Evolutionary conservation across 495 filamentous ascomycete species (phyloP), one percentile per base, ranked within the genome.

Genomic region (Penicillium nucicola): DNA sequence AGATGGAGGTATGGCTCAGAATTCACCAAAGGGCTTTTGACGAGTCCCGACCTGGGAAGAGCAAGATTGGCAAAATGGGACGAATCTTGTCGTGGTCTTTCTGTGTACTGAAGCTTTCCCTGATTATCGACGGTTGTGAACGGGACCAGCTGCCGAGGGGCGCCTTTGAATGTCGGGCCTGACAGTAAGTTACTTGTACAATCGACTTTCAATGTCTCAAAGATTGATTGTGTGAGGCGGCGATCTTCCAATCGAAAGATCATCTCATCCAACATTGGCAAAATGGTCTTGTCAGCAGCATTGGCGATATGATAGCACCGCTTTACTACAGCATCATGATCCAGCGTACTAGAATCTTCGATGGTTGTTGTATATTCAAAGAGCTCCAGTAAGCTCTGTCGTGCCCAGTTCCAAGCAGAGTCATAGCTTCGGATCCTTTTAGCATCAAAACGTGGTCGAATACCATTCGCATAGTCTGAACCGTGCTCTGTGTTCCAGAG

Each of bases 61-160:
- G 36, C 4, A 19, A 38, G 36, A 17, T 38, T 17, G 36, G 36
- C 36, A 38, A 38, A 38, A 17, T 17, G 36, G 18, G 36, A 18
- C 9, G 36, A 38, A 6, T 38, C 8, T 38, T 18, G 6, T n/a
- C 45, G 44, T 12, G 51, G 44, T 1, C 35, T 22, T 34, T 48
- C 51, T 13, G 31, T 15, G 25, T 46, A 52, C 30, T 52, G 40
- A n/a, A 56, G 34, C 7, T 37, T 32, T 13, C 45, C 52, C 18
- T 20, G 30, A 4, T 43, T 22, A 18, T 43, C 40, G 34, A 55
- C 44, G 14, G n/a, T 65, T 45, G 52, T 49, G 36, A 58, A 50
- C 38, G 52, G 54, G 28, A 45, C 56, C 36, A 38, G n/a, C 15
- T 38, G 36, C 36, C 36, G 36, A 17, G 36, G 36, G 8, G 36